Evolutionary conservation across 163 green algal genomes (phyloP).

Genomic region (Chlamydomonas reinhardtii): DNA sequence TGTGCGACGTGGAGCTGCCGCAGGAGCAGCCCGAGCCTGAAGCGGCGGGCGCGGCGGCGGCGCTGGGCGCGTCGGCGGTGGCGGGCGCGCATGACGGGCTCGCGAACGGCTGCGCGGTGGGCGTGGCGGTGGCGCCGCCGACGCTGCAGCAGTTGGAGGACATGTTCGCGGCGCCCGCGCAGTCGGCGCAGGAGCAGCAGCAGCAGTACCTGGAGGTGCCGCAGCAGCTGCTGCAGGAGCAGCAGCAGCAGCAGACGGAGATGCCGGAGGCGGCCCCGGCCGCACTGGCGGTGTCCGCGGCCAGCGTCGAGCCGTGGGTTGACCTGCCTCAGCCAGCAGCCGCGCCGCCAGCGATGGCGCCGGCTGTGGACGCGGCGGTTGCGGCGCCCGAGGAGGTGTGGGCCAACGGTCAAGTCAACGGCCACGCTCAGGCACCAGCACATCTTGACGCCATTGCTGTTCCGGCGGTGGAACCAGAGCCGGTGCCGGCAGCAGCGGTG

Average conservation of each 20-base stretch:
- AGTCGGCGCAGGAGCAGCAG: background rate
- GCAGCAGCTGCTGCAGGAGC: background rate
- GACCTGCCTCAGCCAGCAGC: no score
- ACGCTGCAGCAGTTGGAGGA: background rate
- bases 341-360: no score
- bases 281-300: background rate
- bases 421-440: no score
- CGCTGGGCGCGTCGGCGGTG: no score
- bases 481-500: no score
- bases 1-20: constrained; percentile 11
- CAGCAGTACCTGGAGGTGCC: background rate
- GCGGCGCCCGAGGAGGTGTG: no score
- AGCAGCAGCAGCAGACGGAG: background rate
- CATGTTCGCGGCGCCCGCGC: background rate
- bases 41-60: no score
- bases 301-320: background rate
- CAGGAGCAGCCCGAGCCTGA: background rate
- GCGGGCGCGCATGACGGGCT: background rate
- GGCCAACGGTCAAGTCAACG: background rate
- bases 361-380: no score
- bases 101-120: background rate
- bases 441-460: no score
- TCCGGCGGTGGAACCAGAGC: background rate
- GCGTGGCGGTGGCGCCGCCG: background rate
- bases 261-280: background rate